phyloP scores from a whole-genome alignment of 345 rosid species.

The Combretum micranthum region DNA sequence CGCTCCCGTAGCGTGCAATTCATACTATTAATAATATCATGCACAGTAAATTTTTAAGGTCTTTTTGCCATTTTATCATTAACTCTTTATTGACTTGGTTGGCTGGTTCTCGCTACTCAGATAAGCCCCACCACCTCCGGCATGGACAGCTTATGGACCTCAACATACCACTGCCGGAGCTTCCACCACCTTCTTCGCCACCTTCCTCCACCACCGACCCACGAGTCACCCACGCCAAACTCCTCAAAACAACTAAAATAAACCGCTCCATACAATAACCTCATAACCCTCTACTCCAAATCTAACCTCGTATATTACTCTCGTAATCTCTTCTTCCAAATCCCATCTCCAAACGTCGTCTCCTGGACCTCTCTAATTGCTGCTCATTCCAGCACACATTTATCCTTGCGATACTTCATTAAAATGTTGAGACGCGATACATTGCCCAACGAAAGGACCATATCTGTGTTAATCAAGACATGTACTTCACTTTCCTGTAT shows the following conservation, averaged over 20 bases:
- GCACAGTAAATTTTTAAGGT: too few relatives aligned
- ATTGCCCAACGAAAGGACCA: conserved; percentile 32
- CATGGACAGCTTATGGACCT: conserved; percentile 5
- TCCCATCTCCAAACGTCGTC: conserved; percentile 38
- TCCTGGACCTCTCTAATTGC: conserved; percentile 48
- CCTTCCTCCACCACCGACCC: conserved; percentile 23
- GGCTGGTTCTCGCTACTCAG: too few relatives aligned
- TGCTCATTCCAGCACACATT: conserved; percentile 21
- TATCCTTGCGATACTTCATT: conserved; percentile 30
- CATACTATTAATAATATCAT: too few relatives aligned
- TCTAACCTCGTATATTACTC: conserved; percentile 18
- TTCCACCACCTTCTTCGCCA: neutral
- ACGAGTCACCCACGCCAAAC: conserved; percentile 29
- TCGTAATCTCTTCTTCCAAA: conserved; percentile 26
- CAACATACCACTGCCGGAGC: neutral
- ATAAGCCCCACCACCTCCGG: neutral
- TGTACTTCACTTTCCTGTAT: conserved; percentile 28
- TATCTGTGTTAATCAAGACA: conserved; percentile 37
- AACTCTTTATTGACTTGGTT: too few relatives aligned
- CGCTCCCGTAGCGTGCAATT: too few relatives aligned
- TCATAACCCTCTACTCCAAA: conserved; percentile 37
- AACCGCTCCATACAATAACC: conserved; percentile 23
- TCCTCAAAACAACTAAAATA: conserved; percentile 14
- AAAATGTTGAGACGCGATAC: conserved; percentile 41
- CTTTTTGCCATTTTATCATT: too few relatives aligned